phyloP scores from a whole-genome alignment of 2,329 filamentous ascomycete genomes.

The Alternaria incomplexa region DNA sequence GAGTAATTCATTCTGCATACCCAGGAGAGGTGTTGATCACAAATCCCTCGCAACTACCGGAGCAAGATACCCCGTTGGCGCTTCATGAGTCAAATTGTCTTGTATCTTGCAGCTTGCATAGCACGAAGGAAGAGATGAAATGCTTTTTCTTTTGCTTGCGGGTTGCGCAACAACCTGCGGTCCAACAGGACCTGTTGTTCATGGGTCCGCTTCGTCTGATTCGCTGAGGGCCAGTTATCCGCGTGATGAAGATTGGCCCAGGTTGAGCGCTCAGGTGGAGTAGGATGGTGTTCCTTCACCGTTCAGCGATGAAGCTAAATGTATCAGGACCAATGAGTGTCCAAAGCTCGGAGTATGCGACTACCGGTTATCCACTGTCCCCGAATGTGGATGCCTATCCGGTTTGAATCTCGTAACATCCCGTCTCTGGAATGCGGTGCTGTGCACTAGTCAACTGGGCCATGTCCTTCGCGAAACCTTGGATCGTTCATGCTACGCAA shows the following conservation, averaged over 20 bases:
- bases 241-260: neutral
- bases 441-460: neutral
- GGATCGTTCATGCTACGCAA: neutral
- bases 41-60: neutral
- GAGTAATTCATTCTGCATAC: neutral
- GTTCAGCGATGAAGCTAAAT: neutral
- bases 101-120: neutral
- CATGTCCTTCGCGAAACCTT: neutral
- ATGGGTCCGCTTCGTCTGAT: neutral
- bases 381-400: neutral
- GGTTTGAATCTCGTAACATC: neutral
- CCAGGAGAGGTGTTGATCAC: neutral
- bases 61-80: neutral
- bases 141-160: neutral
- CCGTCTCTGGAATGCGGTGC: neutral
- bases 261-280: neutral
- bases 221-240: neutral
- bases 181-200: neutral
- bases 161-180: neutral
- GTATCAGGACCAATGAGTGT: neutral
- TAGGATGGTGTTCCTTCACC: neutral
- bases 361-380: neutral
- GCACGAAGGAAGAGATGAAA: neutral
- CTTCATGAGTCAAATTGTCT: neutral
- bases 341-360: neutral